A percentile compares a stretch with the other conserved stretches of the same genome.
These are phyloP conservation scores for Salvia rosmarinus DNA, from an alignment of 257 asterid genomes.

Conservation along the genomic window DNA sequence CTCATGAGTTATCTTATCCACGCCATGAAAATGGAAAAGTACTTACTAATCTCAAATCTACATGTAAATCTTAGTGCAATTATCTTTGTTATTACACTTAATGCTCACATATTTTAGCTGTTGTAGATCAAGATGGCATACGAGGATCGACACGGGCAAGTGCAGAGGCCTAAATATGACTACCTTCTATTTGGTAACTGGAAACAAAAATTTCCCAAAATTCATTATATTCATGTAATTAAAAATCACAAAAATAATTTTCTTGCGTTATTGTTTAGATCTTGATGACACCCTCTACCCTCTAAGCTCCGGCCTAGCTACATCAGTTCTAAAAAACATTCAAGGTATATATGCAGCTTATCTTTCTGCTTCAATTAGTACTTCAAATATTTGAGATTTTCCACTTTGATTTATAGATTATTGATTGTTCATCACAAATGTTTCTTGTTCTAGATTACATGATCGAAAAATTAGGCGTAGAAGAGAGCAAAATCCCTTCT, in stretches of 20 bases:
- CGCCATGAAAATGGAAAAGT: not conserved
- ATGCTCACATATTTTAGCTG: conserved; percentile 35
- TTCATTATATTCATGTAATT: not conserved
- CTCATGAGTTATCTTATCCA: not conserved
- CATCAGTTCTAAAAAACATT: conserved; percentile 64
- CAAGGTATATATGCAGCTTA: conserved; percentile 47
- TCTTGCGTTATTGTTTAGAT: conserved; percentile 44
- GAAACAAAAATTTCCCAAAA: not conserved
- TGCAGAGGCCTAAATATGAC: conserved; percentile 71
- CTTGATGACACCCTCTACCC: conserved; percentile 95
- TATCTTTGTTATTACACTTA: conserved; percentile 23
- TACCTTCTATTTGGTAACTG: conserved; percentile 82
- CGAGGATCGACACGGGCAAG: conserved; percentile 55
- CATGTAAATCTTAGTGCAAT: conserved; percentile 30
- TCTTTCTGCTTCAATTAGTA: not conserved
- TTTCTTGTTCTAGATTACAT: conserved; percentile 54
- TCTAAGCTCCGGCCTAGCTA: conserved; percentile 70
- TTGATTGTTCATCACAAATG: not conserved
- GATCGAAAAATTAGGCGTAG: conserved; percentile 72
- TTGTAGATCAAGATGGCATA: conserved; percentile 61
- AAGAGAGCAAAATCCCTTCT: conserved; percentile 57
- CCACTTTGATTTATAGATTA: too few species aligned
- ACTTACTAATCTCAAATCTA: not conserved
- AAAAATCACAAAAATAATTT: not conserved
- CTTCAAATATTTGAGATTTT: not conserved